Conservation (phyloP, 2,329 filamentous ascomycete genomes). For the Paecilomyces fulvus region DNA sequence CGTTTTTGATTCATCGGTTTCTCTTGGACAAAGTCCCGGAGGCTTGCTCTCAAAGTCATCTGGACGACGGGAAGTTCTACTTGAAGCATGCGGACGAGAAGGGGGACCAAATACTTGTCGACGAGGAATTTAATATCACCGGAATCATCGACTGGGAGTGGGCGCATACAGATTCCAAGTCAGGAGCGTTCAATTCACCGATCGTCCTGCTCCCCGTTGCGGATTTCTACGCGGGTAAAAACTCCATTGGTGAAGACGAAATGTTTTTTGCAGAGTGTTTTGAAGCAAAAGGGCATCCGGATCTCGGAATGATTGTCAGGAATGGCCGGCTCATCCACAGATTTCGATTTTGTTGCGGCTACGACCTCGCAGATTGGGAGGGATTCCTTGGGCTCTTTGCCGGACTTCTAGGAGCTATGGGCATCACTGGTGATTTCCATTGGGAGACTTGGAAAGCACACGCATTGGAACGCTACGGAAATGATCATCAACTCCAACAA, state of each 20-base stretch:
- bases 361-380: constrained; percentile 36
- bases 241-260: constrained; percentile 32
- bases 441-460: constrained; percentile 32
- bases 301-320: constrained; percentile 30
- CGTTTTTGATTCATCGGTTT: constrained; percentile 36
- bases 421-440: constrained; percentile 24
- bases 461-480: constrained; percentile 27
- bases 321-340: constrained; percentile 32
- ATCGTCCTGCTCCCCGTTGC: constrained; percentile 32
- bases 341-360: constrained; percentile 37
- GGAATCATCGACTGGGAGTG: constrained; percentile 44
- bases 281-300: constrained; percentile 25
- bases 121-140: constrained; percentile 40
- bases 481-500: constrained; percentile 9
- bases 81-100: constrained; percentile 44
- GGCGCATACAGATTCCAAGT: constrained; percentile 24
- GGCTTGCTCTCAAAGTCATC: constrained; percentile 7
- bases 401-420: constrained; percentile 29
- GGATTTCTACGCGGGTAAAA: constrained; percentile 33
- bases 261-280: constrained; percentile 24
- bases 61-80: constrained; percentile 30
- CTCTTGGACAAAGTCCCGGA: constrained; percentile 27
- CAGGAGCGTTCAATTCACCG: constrained; percentile 37
- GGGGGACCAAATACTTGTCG: constrained; percentile 41
- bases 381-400: constrained; percentile 36